Percentiles rank a stretch among this genome's conserved stretches.
Conservation (phyloP, 1,139 yeast species). For the Candida tropicalis region DNA sequence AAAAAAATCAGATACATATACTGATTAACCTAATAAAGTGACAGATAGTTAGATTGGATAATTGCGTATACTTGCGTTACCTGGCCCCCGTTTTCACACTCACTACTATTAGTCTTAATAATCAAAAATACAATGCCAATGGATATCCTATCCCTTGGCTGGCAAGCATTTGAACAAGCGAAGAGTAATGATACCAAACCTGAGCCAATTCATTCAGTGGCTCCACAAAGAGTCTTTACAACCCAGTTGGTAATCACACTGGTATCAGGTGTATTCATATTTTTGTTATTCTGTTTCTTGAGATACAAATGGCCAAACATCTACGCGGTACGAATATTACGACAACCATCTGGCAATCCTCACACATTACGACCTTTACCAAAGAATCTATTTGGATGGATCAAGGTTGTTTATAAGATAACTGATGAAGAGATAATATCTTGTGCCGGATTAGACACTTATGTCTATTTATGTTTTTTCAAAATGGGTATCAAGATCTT, state of each 20-base stretch:
- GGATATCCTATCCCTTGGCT: slow-evolving; percentile 8
- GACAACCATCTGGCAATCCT: slow-evolving; percentile 25
- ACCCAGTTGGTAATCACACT: slow-evolving; percentile 45
- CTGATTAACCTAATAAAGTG: too few relatives aligned
- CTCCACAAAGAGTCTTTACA: slow-evolving; percentile 49
- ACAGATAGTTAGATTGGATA: too few relatives aligned
- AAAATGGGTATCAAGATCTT: slow-evolving; percentile 48
- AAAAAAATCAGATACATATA: too few relatives aligned
- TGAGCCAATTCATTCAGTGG: slow-evolving; percentile 21
- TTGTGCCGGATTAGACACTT: slow-evolving; percentile 49
- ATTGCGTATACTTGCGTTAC: too few relatives aligned
- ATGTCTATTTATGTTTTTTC: slow-evolving; percentile 47
- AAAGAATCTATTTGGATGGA: slow-evolving; percentile 43
- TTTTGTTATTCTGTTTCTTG: slow-evolving; percentile 42
- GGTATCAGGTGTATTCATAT: slow-evolving; percentile 38
- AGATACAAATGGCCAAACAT: slow-evolving; percentile 54
- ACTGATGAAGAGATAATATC: slow-evolving; percentile 46
- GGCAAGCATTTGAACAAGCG: slow-evolving; percentile 9
- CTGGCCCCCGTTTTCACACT: too few relatives aligned
- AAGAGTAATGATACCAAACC: slow-evolving; percentile 5
- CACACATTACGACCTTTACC: slow-evolving; percentile 38
- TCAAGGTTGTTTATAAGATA: slow-evolving; percentile 34
- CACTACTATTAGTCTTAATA: too few relatives aligned
- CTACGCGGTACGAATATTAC: slow-evolving; percentile 50
- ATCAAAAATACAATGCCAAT: slow-evolving; percentile 3